Evolutionary conservation across 768 basidiomycete genomes (phyloP).

Genomic region (Russula emetica): DNA sequence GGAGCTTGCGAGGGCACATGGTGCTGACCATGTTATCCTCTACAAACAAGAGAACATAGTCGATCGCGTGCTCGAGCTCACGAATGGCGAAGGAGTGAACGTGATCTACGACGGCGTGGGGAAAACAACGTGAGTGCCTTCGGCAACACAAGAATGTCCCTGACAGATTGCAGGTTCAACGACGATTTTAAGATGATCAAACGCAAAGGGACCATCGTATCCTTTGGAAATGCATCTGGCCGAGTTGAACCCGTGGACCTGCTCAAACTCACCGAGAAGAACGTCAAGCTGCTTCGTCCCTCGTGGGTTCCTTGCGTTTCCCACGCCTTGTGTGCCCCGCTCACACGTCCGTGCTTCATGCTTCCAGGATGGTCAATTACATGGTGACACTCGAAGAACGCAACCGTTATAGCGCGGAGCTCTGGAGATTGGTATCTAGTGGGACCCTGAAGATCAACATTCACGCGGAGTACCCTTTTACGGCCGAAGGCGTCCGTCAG

Average conservation of each 20-base stretch:
- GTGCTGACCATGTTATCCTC: constrained; percentile 84
- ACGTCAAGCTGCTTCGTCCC: constrained; percentile 74
- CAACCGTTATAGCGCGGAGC: constrained; percentile 54
- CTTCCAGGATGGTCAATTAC: constrained; percentile 64
- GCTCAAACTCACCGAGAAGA: constrained; percentile 72
- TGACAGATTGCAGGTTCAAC: constrained; percentile 53
- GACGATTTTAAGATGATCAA: constrained; percentile 76
- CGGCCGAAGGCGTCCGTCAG: constrained; percentile 67
- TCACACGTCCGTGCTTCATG: background rate
- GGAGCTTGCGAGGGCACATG: constrained; percentile 67
- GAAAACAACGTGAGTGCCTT: constrained; percentile 68
- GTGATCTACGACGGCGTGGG: constrained; percentile 96
- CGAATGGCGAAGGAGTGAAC: constrained; percentile 76
- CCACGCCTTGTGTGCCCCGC: background rate
- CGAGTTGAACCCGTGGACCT: constrained; percentile 71
- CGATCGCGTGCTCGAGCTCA: constrained; percentile 65
- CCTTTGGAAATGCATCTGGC: constrained; percentile 90
- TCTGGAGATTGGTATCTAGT: constrained; percentile 57
- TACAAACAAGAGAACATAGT: constrained; percentile 75
- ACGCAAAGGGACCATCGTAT: constrained; percentile 86
- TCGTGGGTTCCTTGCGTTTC: constrained; percentile 44
- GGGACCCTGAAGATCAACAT: constrained; percentile 64
- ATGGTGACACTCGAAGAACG: constrained; percentile 69
- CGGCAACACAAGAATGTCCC: background rate
- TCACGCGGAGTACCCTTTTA: constrained; percentile 78